These are phyloP conservation scores for Medicago lupulina DNA, from an alignment of 306 rosid species.

Conservation along the genomic window DNA sequence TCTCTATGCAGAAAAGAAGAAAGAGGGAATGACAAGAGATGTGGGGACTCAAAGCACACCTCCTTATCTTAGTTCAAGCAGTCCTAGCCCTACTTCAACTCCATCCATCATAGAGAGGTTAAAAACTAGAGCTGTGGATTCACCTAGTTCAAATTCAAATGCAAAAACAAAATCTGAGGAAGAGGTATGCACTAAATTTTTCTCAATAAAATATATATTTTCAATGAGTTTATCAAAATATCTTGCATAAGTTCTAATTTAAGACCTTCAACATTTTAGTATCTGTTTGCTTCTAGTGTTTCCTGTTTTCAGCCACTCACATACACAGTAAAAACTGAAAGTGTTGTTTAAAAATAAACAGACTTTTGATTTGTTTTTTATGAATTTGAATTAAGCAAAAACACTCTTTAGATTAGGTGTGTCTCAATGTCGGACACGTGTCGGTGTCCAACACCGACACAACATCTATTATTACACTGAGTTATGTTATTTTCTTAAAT, in stretches of 20 bases:
- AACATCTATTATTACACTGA: too few relatives aligned
- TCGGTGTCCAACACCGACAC: too few relatives aligned
- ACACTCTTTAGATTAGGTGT: too few relatives aligned
- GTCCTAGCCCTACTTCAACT: constrained; percentile 82
- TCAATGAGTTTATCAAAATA: neutral
- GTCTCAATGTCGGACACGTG: too few relatives aligned
- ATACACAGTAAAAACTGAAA: neutral
- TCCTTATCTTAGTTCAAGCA: constrained; percentile 67
- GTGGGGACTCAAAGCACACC: constrained; percentile 93
- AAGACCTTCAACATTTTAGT: neutral
- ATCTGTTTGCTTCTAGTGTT: neutral
- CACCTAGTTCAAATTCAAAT: constrained; percentile 70
- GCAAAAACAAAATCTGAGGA: constrained; percentile 58
- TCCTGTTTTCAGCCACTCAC: neutral
- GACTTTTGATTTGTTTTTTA: neutral
- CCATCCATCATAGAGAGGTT: constrained; percentile 77
- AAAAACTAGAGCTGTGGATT: constrained; percentile 51
- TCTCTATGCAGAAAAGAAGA: constrained; percentile 58
- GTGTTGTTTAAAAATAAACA: neutral
- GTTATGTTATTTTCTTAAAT: too few relatives aligned
- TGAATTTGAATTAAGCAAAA: neutral
- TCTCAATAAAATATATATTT: neutral
- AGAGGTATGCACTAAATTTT: constrained; percentile 56
- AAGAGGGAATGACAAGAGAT: constrained; percentile 75
- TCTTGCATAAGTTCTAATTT: neutral